phyloP scores from a whole-genome alignment of 306 rosid genomes.

The Cicer yamashitae region DNA sequence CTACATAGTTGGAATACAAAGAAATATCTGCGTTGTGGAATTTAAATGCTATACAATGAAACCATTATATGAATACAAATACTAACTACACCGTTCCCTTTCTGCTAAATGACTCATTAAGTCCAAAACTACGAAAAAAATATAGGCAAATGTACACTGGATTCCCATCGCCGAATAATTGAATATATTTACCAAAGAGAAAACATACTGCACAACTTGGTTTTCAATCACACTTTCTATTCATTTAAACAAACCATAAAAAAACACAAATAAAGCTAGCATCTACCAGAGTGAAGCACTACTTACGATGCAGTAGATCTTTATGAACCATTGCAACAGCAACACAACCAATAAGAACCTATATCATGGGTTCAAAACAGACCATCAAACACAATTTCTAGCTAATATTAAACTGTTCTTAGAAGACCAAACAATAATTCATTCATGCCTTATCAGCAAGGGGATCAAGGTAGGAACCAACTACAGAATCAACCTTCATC shows the following conservation, averaged over 20 bases:
- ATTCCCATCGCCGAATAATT: conserved; percentile 8
- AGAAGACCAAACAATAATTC: conserved; percentile 16
- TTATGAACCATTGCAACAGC: conserved; percentile 88
- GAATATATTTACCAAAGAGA: neutral
- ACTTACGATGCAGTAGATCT: conserved; percentile 90
- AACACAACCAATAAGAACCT: conserved; percentile 94
- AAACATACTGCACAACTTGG: neutral
- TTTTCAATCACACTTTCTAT: neutral
- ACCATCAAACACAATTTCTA: conserved; percentile 23
- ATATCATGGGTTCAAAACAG: conserved; percentile 33
- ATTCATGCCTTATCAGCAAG: conserved; percentile 86
- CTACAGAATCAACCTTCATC: conserved; percentile 92
- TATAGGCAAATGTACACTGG: conserved; percentile 3
- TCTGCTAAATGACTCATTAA: conserved; percentile 18
- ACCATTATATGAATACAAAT: conserved; percentile 4
- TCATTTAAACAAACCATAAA: neutral
- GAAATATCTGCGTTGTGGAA: neutral
- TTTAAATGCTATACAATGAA: conserved; percentile 21
- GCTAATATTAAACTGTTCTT: conserved; percentile 9
- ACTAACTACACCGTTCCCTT: neutral
- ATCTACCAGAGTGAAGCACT: conserved; percentile 5
- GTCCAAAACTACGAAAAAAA: conserved; percentile 5
- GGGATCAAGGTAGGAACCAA: conserved; percentile 97
- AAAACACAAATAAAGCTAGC: neutral
- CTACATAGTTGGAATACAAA: conserved; percentile 19